Conservation (phyloP, 2,329 filamentous ascomycete species). For the Trichoderma atroviride region DNA sequence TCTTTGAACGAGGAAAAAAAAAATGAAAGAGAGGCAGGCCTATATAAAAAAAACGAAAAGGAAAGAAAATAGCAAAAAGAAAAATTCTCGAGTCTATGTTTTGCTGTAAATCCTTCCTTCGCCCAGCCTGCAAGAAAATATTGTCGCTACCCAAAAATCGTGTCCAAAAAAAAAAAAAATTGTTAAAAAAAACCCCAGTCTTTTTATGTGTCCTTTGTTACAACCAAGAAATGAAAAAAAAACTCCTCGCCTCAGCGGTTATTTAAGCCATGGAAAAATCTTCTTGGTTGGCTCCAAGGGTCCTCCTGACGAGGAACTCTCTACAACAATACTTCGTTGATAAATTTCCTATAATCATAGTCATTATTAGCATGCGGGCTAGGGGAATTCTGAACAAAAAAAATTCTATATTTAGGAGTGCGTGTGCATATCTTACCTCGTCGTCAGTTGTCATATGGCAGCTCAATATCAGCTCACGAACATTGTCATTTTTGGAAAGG, state of each 20-base stretch:
- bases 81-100: constrained; percentile 23
- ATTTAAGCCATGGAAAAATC: constrained; percentile 69
- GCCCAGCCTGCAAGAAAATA: constrained; percentile 23
- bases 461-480: constrained; percentile 76
- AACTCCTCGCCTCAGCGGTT: constrained; percentile 36
- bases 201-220: constrained; percentile 25
- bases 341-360: constrained; percentile 62
- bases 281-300: constrained; percentile 57
- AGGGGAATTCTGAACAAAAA: background rate
- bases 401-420: background rate
- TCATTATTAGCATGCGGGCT: constrained; percentile 31
- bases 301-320: constrained; percentile 51
- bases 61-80: background rate
- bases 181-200: constrained; percentile 23
- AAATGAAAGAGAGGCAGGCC: background rate
- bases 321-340: constrained; percentile 62
- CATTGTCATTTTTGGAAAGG: constrained; percentile 67
- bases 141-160: constrained; percentile 24
- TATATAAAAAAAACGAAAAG: background rate
- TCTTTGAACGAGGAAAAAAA: constrained; percentile 18
- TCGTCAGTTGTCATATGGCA: constrained; percentile 82
- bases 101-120: constrained; percentile 25
- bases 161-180: background rate
- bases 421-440: constrained; percentile 64
- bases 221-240: constrained; percentile 22